These are phyloP conservation scores for Candida saitoana DNA, from an alignment of 805 yeast species.

Conservation along the genomic window DNA sequence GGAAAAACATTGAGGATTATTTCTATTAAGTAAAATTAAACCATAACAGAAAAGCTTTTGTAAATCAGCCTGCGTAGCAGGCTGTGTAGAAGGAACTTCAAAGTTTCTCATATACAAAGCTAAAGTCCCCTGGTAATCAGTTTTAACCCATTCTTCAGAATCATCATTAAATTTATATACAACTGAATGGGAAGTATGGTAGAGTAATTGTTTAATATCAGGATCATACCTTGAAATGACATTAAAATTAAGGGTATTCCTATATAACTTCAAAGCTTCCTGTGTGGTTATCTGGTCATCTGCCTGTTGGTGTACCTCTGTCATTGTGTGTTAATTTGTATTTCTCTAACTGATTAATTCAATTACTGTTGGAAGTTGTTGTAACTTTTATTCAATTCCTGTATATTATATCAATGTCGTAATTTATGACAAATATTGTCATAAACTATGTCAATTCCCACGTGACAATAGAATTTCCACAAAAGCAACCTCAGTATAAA, in stretches of 20 bases:
- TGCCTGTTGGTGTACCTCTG: too few relatives aligned
- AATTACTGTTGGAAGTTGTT: too few relatives aligned
- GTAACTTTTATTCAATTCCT: too few relatives aligned
- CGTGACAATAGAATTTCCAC: too few relatives aligned
- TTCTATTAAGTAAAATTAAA: slow-evolving; percentile 62
- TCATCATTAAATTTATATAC: slow-evolving; percentile 58
- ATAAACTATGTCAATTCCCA: too few relatives aligned
- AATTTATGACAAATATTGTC: too few relatives aligned
- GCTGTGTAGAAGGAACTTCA: slow-evolving; percentile 19
- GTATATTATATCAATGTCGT: too few relatives aligned
- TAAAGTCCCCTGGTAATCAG: slow-evolving; percentile 67
- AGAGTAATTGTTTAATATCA: slow-evolving; percentile 59
- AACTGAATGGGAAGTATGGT: slow-evolving; percentile 68
- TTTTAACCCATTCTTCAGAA: slow-evolving; percentile 63
- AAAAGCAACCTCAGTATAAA: too few relatives aligned
- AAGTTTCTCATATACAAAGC: slow-evolving; percentile 58
- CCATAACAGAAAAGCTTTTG: slow-evolving; percentile 59
- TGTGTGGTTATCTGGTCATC: slow-evolving; percentile 36
- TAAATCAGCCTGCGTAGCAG: slow-evolving; percentile 25
- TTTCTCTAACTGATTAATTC: too few relatives aligned
- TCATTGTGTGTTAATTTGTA: too few relatives aligned
- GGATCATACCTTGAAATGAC: slow-evolving; percentile 78
- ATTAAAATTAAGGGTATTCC: slow-evolving; percentile 67
- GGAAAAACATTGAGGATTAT: slow-evolving; percentile 66
- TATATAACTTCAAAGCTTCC: slow-evolving; percentile 56